Evolutionary conservation across 2,329 filamentous ascomycete species (phyloP).

Genomic region (Neopestalotiopsis sp.): DNA sequence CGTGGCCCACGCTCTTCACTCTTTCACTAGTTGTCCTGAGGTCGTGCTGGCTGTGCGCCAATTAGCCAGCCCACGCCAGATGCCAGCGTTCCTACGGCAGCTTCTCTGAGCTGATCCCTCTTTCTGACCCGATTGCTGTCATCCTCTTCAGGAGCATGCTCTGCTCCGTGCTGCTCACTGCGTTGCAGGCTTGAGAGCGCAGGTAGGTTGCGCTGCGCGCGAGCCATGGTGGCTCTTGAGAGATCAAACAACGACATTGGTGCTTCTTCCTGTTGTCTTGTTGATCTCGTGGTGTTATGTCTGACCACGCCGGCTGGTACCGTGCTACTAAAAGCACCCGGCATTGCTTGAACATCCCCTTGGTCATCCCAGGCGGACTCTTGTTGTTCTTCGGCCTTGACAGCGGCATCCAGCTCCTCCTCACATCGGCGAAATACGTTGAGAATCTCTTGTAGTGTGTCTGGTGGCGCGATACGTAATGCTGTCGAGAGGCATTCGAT

Average conservation of each 20-base stretch:
- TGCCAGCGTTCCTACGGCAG: slow-evolving; percentile 70
- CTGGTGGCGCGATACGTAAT: slow-evolving; percentile 73
- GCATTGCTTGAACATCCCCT: slow-evolving; percentile 63
- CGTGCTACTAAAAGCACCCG: slow-evolving; percentile 55
- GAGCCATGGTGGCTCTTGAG: slow-evolving; percentile 63
- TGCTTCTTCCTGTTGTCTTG: slow-evolving; percentile 50
- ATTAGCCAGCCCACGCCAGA: slow-evolving; percentile 73
- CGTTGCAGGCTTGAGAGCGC: slow-evolving; percentile 59
- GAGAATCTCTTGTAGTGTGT: slow-evolving; percentile 75
- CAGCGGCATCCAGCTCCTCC: slow-evolving; percentile 72
- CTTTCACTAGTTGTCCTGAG: slow-evolving; percentile 28
- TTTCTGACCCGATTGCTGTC: slow-evolving; percentile 59
- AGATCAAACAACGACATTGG: slow-evolving; percentile 71
- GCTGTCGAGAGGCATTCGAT: slow-evolving; percentile 81
- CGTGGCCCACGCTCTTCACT: slow-evolving; percentile 18
- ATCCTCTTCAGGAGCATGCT: slow-evolving; percentile 44
- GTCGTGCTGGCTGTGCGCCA: slow-evolving; percentile 53
- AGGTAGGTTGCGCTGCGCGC: slow-evolving; percentile 64
- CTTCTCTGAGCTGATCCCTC: slow-evolving; percentile 73
- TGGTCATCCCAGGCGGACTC: slow-evolving; percentile 75
- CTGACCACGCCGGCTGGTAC: slow-evolving; percentile 36
- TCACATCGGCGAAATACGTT: slow-evolving; percentile 79
- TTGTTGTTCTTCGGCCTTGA: slow-evolving; percentile 69
- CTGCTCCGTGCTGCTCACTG: slow-evolving; percentile 46
- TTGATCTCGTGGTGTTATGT: slow-evolving; percentile 37